phyloP scores from a whole-genome alignment of 768 basidiomycete species.

The Tulasnella sp. region DNA sequence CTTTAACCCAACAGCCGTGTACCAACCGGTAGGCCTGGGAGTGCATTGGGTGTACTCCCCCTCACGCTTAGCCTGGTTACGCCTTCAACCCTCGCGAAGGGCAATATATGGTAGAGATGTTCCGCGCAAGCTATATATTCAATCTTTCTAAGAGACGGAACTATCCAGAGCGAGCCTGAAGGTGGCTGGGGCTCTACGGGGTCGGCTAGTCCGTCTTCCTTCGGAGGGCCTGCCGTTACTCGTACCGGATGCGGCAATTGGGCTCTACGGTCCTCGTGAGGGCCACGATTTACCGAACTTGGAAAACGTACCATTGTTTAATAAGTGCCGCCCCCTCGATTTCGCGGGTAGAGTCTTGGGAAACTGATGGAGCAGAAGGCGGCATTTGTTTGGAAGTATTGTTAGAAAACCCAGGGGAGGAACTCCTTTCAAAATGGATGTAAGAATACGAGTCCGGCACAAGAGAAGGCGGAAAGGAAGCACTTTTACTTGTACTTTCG shows the following conservation, averaged over 20 bases:
- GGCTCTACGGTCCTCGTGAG: neutral
- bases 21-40: too few relatives aligned
- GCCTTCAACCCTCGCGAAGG: too few relatives aligned
- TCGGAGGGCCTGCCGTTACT: neutral
- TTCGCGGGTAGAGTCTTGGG: neutral
- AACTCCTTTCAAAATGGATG: neutral
- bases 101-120: too few relatives aligned
- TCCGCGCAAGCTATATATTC: too few relatives aligned
- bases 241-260: neutral
- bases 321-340: neutral
- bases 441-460: neutral
- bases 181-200: neutral
- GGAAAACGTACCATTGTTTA: neutral
- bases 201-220: neutral
- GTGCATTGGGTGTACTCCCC: too few relatives aligned
- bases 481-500: too few relatives aligned
- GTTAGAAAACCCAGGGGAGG: too few relatives aligned
- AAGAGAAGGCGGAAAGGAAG: neutral
- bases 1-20: too few relatives aligned
- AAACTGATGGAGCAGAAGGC: neutral
- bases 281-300: neutral
- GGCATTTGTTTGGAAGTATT: neutral
- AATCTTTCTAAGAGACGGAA: too few relatives aligned
- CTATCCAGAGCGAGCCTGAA: too few relatives aligned
- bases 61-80: too few relatives aligned